Conservation (phyloP, 306 rosid species). For the Rosa rugosa region DNA sequence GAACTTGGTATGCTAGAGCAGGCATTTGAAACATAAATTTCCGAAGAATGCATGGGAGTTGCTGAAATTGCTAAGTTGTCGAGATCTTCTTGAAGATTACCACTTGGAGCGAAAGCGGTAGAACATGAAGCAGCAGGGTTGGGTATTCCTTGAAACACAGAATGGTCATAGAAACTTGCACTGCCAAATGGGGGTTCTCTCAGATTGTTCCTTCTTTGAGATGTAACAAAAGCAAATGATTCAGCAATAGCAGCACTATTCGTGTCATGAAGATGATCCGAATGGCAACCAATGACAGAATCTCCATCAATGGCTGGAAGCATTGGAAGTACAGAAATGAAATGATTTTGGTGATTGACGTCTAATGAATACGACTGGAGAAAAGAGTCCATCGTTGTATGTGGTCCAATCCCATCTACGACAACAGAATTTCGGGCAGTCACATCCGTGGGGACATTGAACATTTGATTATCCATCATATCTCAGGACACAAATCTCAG, state of each 20-base stretch:
- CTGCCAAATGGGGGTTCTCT: slow-evolving; percentile 35
- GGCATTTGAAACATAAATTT: slow-evolving; percentile 37
- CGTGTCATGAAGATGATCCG: slow-evolving; percentile 26
- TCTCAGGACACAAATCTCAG: neutral
- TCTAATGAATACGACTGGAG: slow-evolving; percentile 45
- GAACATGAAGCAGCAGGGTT: slow-evolving; percentile 42
- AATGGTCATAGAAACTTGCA: slow-evolving; percentile 33
- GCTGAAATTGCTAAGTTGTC: slow-evolving; percentile 39
- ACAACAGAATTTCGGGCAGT: slow-evolving; percentile 28
- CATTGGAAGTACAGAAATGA: slow-evolving; percentile 45
- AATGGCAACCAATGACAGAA: slow-evolving; percentile 20
- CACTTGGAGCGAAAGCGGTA: slow-evolving; percentile 43
- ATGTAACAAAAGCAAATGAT: slow-evolving; percentile 33
- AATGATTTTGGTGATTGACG: slow-evolving; percentile 41
- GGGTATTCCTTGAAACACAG: slow-evolving; percentile 41
- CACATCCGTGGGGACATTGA: slow-evolving; percentile 35
- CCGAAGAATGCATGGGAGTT: slow-evolving; percentile 36
- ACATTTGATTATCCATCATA: slow-evolving; percentile 48
- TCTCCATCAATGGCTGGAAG: slow-evolving; percentile 40
- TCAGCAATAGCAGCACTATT: slow-evolving; percentile 26
- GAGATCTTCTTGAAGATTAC: slow-evolving; percentile 45
- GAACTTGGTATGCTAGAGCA: slow-evolving; percentile 47
- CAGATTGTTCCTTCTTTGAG: slow-evolving; percentile 31
- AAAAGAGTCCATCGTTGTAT: slow-evolving; percentile 43
- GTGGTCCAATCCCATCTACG: slow-evolving; percentile 41